Evolutionary conservation across 2,329 filamentous ascomycete genomes (phyloP).

Genomic region (Pseudogymnoascus destructans): DNA sequence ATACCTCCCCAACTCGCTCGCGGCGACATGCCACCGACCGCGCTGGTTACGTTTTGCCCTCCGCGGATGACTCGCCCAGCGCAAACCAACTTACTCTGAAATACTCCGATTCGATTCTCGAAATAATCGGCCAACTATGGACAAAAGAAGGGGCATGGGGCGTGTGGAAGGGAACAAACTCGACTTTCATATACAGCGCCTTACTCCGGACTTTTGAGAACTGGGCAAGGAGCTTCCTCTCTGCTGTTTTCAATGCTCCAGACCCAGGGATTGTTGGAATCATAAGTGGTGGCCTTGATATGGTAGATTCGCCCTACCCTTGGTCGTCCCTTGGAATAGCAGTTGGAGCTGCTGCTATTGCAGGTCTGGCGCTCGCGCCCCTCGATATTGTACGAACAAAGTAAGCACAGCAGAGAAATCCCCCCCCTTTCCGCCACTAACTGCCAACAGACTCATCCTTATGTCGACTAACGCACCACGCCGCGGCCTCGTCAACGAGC

Average conservation of each 20-base stretch:
- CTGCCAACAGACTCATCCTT: conserved; percentile 54
- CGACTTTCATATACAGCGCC: conserved; percentile 82
- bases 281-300: conserved; percentile 34
- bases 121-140: conserved; percentile 81
- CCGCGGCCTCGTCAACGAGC: conserved; percentile 57
- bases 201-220: conserved; percentile 78
- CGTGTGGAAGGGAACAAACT: conserved; percentile 88
- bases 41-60: conserved; percentile 24
- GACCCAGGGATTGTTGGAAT: conserved; percentile 54
- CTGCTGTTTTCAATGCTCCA: conserved; percentile 78
- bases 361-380: conserved; percentile 71
- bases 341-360: conserved; percentile 50
- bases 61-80: conserved; percentile 30
- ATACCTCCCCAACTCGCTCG: conserved; percentile 28
- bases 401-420: conserved; percentile 17
- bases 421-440: conserved; percentile 21
- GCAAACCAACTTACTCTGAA: conserved; percentile 57
- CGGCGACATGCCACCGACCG: conserved; percentile 24
- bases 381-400: conserved; percentile 80
- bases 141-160: conserved; percentile 79
- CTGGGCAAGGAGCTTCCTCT: conserved; percentile 83
- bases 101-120: conserved; percentile 67
- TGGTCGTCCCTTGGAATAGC: conserved; percentile 67
- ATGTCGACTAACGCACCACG: conserved; percentile 67
- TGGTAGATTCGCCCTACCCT: conserved; percentile 72